phyloP scores from a whole-genome alignment of 1,284 basidiomycete genomes.

The Somion occarium region DNA sequence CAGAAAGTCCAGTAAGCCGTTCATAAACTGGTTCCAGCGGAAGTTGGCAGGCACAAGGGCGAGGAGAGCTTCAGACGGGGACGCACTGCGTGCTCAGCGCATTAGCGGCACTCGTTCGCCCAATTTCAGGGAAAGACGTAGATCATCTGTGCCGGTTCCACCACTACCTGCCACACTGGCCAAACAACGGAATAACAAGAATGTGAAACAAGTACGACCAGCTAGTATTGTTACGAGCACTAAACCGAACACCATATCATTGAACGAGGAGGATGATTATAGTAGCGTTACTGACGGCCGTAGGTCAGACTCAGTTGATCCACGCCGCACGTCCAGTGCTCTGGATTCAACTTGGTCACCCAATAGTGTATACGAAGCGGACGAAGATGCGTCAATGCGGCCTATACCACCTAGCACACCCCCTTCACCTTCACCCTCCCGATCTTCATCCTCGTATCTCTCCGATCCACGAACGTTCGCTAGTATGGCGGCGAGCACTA shows the following conservation, averaged over 20 bases:
- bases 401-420: constrained; percentile 83
- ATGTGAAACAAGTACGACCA: constrained; percentile 14
- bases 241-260: constrained; percentile 43
- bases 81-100: constrained; percentile 21
- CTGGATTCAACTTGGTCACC: constrained; percentile 74
- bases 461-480: constrained; percentile 76
- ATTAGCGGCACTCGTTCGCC: constrained; percentile 16
- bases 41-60: constrained; percentile 70
- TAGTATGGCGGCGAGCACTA: constrained; percentile 86
- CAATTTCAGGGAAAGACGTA: constrained; percentile 25
- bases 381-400: constrained; percentile 85
- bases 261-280: constrained; percentile 53
- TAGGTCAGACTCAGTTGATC: constrained; percentile 36
- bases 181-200: constrained; percentile 14
- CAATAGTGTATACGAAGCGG: constrained; percentile 68
- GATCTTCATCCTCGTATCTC: constrained; percentile 73
- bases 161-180: constrained; percentile 16
- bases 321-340: constrained; percentile 49
- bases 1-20: constrained; percentile 74
- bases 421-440: constrained; percentile 79
- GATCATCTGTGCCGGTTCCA: constrained; percentile 23
- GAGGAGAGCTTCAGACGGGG: constrained; percentile 37
- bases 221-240: constrained; percentile 11
- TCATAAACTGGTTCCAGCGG: constrained; percentile 89
- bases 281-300: constrained; percentile 16